These are phyloP conservation scores for Candolleomyces eurysporus DNA, from an alignment of 768 basidiomycete genomes.

Conservation along the genomic window DNA sequence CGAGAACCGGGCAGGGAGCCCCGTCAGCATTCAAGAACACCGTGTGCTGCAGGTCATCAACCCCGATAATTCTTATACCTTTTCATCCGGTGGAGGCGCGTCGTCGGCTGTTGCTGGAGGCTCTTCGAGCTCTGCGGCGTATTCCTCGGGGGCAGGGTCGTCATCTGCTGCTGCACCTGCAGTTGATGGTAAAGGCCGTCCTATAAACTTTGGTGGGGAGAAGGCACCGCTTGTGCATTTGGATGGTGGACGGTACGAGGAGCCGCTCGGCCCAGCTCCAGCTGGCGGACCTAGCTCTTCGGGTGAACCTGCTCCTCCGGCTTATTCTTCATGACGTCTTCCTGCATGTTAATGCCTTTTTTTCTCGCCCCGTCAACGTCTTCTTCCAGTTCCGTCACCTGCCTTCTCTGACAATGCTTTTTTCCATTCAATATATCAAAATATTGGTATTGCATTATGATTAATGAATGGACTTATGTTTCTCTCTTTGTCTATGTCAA, in stretches of 20 bases:
- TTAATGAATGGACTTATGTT: too few species aligned
- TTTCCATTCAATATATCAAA: too few species aligned
- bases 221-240: conserved; percentile 37
- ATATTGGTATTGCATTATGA: too few species aligned
- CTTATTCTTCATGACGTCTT: too few species aligned
- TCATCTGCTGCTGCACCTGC: not conserved
- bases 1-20: conserved; percentile 35
- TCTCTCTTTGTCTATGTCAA: too few species aligned
- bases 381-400: too few species aligned
- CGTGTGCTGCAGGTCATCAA: conserved; percentile 42
- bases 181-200: conserved; percentile 30
- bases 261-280: conserved; percentile 10
- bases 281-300: not conserved
- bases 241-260: conserved; percentile 35
- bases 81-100: conserved; percentile 2
- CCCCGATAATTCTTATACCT: conserved; percentile 19
- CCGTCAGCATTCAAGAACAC: conserved; percentile 39
- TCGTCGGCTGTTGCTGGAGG: conserved; percentile 29
- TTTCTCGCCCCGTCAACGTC: too few species aligned
- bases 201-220: conserved; percentile 22
- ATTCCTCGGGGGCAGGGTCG: not conserved
- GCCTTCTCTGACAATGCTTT: too few species aligned
- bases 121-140: conserved; percentile 11
- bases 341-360: too few species aligned
- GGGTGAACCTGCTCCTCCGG: not conserved